Evolutionary conservation across 768 basidiomycete genomes (phyloP), one percentile per base, ranked within the genome.

Genomic region (Calvatia gigantea): DNA sequence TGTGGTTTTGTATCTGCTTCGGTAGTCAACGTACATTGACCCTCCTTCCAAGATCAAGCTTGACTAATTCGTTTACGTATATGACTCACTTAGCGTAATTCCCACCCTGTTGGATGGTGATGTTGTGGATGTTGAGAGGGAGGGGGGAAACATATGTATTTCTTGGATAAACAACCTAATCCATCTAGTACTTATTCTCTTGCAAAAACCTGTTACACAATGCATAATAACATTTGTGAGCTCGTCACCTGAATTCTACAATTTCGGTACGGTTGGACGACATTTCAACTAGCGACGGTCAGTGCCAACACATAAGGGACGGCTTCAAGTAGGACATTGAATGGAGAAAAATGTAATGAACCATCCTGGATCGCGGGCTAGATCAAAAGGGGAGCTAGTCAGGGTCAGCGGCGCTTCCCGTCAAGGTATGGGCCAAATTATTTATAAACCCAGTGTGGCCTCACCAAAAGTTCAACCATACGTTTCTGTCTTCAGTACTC

Each of bases 21-120:
- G 45, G 15, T 44, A 87, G 84, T 70, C 79, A 28, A 81, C 75
- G n/a, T 75, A 82, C 51, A 65, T 86, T 35, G 75, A 81, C n/a
- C 82, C 82, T 31, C 79, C 81, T 6, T 69, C 79, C 43, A 82
- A 80, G 64, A 65, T 81, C 59, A 78, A 81, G 65, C 52, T 75
- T 43, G 77, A 80, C 52, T 82, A 65, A 71, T 49, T 39, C 56
- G 29, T 48, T 29, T 33, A 50, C 25, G 27, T 35, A 27, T 23
- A 37, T 37, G 9, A n/a, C n/a, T 11, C 27, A 44, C 42, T 19
- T 37, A 29, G 17, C 19, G 19, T 42, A 42, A 42, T 42, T 42
- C n/a, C 6, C 8, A 8, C 17, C 19, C 41, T 21, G 19, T 42
- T 23, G 19, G 8, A n/a, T 37, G n/a, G 35, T 12, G 12, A 37